Evolutionary conservation across 768 basidiomycete species (phyloP).

Genomic region (Chalciporus pseudorubinellus): DNA sequence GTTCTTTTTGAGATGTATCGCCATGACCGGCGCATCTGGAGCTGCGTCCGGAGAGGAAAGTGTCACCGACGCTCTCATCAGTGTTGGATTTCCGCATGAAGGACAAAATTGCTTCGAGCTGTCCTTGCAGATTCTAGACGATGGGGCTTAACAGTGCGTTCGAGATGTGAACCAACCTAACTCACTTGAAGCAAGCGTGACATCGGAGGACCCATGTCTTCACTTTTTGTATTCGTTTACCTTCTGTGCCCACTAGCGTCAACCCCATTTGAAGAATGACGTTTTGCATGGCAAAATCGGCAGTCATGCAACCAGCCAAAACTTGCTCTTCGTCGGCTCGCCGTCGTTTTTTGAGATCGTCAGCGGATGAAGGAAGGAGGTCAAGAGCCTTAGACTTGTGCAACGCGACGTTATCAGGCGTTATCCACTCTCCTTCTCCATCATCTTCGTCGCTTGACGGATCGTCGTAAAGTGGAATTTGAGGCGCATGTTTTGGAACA

Average conservation of each 20-base stretch:
- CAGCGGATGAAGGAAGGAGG: conserved; percentile 61
- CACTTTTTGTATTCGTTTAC: conserved; percentile 84
- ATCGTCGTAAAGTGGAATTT: conserved; percentile 60
- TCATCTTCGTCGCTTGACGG: conserved; percentile 75
- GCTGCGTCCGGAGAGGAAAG: conserved; percentile 63
- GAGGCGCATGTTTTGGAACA: conserved; percentile 10
- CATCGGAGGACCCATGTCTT: conserved; percentile 96
- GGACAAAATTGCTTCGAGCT: conserved; percentile 94
- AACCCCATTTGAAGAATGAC: conserved; percentile 93
- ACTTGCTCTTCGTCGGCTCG: conserved; percentile 42
- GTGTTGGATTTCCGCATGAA: conserved; percentile 90
- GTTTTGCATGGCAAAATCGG: conserved; percentile 99
- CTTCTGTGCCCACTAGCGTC: conserved; percentile 84
- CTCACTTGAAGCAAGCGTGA: conserved; percentile 99
- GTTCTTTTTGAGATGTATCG: conserved; percentile 92
- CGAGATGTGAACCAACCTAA: conserved; percentile 11
- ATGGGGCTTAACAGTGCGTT: background rate
- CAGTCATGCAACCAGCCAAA: conserved; percentile 90
- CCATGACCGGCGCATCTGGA: conserved; percentile 63
- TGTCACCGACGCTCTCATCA: conserved; percentile 89
- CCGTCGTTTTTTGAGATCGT: conserved; percentile 30
- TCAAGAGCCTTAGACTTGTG: conserved; percentile 89
- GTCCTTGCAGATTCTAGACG: conserved; percentile 88
- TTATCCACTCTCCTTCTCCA: conserved; percentile 96
- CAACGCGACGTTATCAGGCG: conserved; percentile 76